A percentile compares a stretch with the other conserved stretches of the same genome.
Evolutionary conservation across 441 rosid species (phyloP).

Genomic region (Brassica balearica): DNA sequence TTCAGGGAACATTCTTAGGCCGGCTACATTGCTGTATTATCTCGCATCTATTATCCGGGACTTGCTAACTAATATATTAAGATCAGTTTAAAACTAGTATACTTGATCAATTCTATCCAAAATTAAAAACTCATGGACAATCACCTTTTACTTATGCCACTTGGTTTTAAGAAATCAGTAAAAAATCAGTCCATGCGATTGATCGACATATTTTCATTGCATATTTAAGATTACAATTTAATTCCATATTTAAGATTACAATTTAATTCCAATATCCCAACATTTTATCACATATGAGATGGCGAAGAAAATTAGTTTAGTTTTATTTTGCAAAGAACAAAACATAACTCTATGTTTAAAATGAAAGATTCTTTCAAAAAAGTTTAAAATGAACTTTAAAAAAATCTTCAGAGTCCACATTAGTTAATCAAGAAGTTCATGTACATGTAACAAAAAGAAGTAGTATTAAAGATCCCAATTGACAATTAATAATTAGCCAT

Average conservation of each 20-base stretch:
- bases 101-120: conserved; percentile 4
- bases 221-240: not conserved
- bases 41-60: conserved; percentile 14
- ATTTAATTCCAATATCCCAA: not conserved
- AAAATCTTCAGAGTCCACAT: conserved; percentile 1
- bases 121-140: conserved; percentile 1
- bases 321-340: conserved; percentile 2
- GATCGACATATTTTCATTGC: not conserved
- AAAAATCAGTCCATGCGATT: not conserved
- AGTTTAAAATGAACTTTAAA: not conserved
- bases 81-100: conserved; percentile 13
- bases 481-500: conserved; percentile 4
- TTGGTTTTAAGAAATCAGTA: conserved; percentile 19
- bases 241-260: not conserved
- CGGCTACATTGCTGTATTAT: conserved; percentile 23
- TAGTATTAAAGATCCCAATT: conserved; percentile 1
- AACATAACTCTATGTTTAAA: not conserved
- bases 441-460: not conserved
- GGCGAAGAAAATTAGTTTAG: not conserved
- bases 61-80: conserved; percentile 2
- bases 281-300: not conserved
- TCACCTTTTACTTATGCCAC: conserved; percentile 24
- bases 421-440: conserved; percentile 1
- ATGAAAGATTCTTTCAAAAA: not conserved
- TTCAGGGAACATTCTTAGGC: conserved; percentile 21